Evolutionary conservation across 1,284 basidiomycete species (phyloP), one percentile per base, ranked within the genome.

Genomic region (Tilletia walkeri): DNA sequence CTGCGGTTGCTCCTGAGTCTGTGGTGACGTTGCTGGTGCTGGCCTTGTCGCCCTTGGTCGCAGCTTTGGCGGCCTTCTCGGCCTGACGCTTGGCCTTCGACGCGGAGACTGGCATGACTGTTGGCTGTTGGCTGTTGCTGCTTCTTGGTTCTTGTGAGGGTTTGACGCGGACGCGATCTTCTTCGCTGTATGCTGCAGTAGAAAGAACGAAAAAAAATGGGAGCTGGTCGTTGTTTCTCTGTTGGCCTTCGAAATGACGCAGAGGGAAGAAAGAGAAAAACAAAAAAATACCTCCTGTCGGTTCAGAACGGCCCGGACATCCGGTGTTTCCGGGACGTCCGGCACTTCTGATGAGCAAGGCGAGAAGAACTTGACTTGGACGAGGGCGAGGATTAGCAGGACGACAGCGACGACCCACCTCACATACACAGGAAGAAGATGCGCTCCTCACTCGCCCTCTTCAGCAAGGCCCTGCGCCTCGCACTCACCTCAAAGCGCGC

Each of bases 81-180:
- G 82, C 82, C 74, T 83, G 82, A 65, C 82, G 80, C 76, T 83
- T 83, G 45, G 82, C 82, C 74, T 83, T 83, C 70, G 82, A 83
- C 69, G 82, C 82, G 72, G 82, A 83, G 45, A 83, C 78, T 56
- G 80, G 78, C 54, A 78, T 75, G 76, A 78, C 81, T 18, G 20
- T 77, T 9, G 65, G n/a, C 14, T 2, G 3, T 10, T 39, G 6
- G n/a, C 38, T 47, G 45, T 30, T 66, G 39, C 14, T 38, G 24
- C 41, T 66, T 6, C 41, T 38, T 47, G 45, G n/a, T n/a, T 10
- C 39, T 66, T n/a, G 12, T 66, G 65, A 4, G 34, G 48, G 36
- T 66, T 30, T 30, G 24, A 30, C 24, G 24, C 1, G 24, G 24
- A 30, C 24, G 24, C 24, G 24, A 30, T 30, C 24, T 30, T 30